Base-by-base conservation (phyloP, 2,329 filamentous ascomycete species). In the Xylariomycetidae sp. region DNA sequence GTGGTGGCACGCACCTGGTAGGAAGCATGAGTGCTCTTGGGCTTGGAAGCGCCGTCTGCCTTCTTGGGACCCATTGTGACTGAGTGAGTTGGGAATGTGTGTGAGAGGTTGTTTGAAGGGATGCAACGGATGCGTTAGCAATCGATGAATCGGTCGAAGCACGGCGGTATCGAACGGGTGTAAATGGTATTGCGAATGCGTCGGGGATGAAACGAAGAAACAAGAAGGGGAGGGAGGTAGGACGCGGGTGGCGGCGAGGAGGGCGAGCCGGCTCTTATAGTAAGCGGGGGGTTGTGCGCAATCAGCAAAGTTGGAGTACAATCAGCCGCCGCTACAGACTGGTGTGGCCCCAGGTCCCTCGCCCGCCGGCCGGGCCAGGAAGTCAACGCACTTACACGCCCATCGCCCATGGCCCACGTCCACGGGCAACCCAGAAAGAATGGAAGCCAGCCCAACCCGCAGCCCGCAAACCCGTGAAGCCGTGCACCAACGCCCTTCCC, bases 201-300 rank as follows among this genome's bases (percentile, higher is more conserved):
- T 41, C 37, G 34, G 44, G 48, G 49, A 43, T 40, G 42, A 38
- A 47, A 50, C 47, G 50, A 48, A 54, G 52, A 50, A 55, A 59
- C 52, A 57, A 53, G 58, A 56, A 57, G 61, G 60, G 56, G 53
- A 54, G 55, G 56, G 53, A 56, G 47, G 54, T 53, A 56, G 53
- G 50, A 56, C 54, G 59, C 56, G 59, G 59, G 56, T 56, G 58
- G 63, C 63, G 63, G 70, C 67, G 67, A 67, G 69, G 68, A 70
- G n/a, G 63, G 67, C 57, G 65, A 64, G 60, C 58, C 60, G 71
- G 67, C 74, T 77, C 76, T 76, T 77, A 77, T 76, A 67, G 52
- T 56, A 54, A 40, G 39, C 38, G 43, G 43, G 43, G 53, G 67
- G 64, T 58, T 62, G 61, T 58, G 61, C 66, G 64, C 70, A 74